Conservation (phyloP, 768 basidiomycete species). For the Boletus reticuloceps region DNA sequence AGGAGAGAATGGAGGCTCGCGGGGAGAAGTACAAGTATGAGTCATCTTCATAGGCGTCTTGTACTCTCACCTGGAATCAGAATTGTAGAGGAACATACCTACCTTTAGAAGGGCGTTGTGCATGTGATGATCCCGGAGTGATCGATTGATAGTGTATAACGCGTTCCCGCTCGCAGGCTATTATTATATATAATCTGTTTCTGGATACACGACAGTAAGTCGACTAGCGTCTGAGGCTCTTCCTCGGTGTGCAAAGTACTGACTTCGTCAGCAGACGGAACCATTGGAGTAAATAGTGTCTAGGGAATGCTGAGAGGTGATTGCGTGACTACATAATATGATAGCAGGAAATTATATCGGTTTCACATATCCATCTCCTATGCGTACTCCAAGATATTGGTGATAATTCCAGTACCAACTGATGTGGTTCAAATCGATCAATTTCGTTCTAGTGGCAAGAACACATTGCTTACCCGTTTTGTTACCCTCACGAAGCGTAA, state of each 20-base stretch:
- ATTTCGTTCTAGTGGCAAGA: not conserved
- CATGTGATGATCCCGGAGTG: too few species aligned
- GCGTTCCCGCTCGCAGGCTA: too few species aligned
- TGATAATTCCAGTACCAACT: constrained; percentile 96
- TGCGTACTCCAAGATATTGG: constrained; percentile 65
- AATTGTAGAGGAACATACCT: not conserved
- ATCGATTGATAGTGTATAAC: too few species aligned
- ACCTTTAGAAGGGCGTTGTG: too few species aligned
- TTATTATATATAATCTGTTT: too few species aligned
- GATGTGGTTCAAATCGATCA: constrained; percentile 18
- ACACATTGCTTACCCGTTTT: constrained; percentile 67
- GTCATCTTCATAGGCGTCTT: constrained; percentile 39
- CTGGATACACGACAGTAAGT: too few species aligned
- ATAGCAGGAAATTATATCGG: constrained; percentile 19
- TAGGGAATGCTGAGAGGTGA: constrained; percentile 28
- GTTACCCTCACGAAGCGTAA: constrained; percentile 93
- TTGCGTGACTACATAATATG: constrained; percentile 18
- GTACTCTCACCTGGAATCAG: constrained; percentile 2
- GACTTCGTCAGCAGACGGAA: too few species aligned
- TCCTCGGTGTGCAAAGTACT: too few species aligned
- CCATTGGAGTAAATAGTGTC: not conserved
- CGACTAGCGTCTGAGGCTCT: too few species aligned
- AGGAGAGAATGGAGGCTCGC: constrained; percentile 87
- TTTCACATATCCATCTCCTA: constrained; percentile 11
- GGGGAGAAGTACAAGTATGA: constrained; percentile 88